Conservation (phyloP, 768 basidiomycete species). For the Trametes elegans region DNA sequence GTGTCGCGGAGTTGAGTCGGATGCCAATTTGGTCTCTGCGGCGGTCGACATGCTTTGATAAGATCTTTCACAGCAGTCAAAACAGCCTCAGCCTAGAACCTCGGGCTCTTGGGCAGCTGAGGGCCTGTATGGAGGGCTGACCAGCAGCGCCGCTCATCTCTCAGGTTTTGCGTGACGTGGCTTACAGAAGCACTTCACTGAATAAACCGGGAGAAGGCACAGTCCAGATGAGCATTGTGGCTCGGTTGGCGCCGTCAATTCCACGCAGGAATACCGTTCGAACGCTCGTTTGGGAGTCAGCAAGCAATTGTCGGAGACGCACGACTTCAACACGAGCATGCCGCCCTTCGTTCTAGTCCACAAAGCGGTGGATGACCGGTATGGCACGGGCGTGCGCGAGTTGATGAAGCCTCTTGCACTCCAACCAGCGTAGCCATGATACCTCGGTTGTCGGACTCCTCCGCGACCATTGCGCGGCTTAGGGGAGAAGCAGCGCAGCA, state of each 20-base stretch:
- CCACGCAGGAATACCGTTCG: not conserved
- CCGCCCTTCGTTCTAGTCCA: not conserved
- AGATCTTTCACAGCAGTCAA: not conserved
- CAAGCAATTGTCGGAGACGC: not conserved
- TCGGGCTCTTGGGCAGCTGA: too few species aligned
- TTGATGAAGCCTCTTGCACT: not conserved
- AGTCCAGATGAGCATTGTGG: not conserved
- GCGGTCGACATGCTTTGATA: not conserved
- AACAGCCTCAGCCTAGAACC: too few species aligned
- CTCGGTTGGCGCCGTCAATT: not conserved
- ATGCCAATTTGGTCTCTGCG: not conserved
- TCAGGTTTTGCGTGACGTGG: not conserved
- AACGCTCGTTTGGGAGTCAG: not conserved
- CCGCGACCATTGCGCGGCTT: not conserved
- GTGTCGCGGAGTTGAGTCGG: constrained; percentile 10
- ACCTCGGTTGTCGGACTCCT: not conserved
- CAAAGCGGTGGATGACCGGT: not conserved
- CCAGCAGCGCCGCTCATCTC: not conserved
- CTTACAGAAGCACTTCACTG: not conserved
- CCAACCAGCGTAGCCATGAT: not conserved
- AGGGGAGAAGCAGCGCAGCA: not conserved
- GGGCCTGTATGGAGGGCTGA: not conserved
- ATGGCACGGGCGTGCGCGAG: not conserved
- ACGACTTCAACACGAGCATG: not conserved
- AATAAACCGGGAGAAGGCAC: not conserved